Base-by-base conservation (phyloP, 2,329 filamentous ascomycete species). In the Rhynchosporium secalis region DNA sequence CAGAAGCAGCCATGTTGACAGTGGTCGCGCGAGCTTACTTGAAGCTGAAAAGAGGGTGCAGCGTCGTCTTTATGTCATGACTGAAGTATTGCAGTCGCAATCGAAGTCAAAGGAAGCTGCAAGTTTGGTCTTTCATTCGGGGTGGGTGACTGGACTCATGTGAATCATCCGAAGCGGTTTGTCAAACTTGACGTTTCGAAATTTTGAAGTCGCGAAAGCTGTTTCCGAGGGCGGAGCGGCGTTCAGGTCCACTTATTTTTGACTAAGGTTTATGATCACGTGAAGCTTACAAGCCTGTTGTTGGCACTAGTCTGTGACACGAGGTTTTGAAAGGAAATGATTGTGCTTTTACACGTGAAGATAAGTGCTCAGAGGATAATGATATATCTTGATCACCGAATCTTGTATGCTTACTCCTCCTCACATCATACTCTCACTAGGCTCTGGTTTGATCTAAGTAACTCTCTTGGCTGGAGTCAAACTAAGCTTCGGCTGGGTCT, bases 1-100 rank as follows among this genome's bases (percentile, higher is more conserved):
- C 66, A 29, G 69, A 54, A 43, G 70, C 62, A 56, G 72, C 68
- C 73, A 75, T 75, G 43, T 38, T 68, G 59, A 55, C 45, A 15
- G 56, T 47, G 26, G 26, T 40, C 45, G 61, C 56, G 61, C 61
- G 40, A 47, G 20, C 31, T 56, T 36, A 26, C 48, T 15, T 43
- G 56, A 51, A 20, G 56, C 12, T 41, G 47, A 43, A 36, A 40
- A 15, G 38, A 51, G n/a, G 49, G n/a, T 9, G n/a, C 13, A 54
- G 28, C 40, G 33, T 54, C 4, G 47, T 52, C 45, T 55, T 59
- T 62, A 59, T 62, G 12, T 56, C 61, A 62, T 62, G 26, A 33
- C 49, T 13, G 48, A 33, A 13, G 41, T 29, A 26, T 56, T n/a
- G 49, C 20, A 52, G n/a, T 54, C 51, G 51, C 26, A 54, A 20